phyloP scores from a whole-genome alignment of 2,329 filamentous ascomycete species.

The Pyrenochaeta sp. region DNA sequence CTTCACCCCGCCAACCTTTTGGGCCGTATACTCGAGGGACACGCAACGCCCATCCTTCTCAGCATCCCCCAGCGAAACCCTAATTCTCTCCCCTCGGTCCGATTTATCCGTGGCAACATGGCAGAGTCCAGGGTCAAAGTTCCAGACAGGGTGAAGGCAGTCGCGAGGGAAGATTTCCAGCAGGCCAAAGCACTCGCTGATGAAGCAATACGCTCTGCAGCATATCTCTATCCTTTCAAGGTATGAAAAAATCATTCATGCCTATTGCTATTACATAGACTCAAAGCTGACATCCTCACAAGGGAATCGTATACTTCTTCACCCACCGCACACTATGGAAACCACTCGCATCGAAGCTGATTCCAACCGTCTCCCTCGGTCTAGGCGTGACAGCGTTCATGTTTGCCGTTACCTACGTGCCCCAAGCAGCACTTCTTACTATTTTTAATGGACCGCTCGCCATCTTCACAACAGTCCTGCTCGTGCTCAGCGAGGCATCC shows the following conservation, averaged over 20 bases:
- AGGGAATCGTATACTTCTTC: constrained; percentile 70
- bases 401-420: constrained; percentile 88
- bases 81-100: constrained; percentile 6
- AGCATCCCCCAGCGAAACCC: constrained; percentile 9
- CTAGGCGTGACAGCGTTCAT: constrained; percentile 77
- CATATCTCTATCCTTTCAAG: constrained; percentile 88
- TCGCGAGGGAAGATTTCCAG: constrained; percentile 73
- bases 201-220: constrained; percentile 76
- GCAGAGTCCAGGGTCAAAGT: constrained; percentile 34
- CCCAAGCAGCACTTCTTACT: constrained; percentile 82
- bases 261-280: too few species aligned
- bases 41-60: constrained; percentile 11
- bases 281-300: not conserved
- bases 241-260: too few species aligned
- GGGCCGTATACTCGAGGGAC: not conserved
- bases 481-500: constrained; percentile 64
- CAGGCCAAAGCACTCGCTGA: constrained; percentile 70
- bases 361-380: constrained; percentile 73
- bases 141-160: constrained; percentile 63
- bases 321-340: constrained; percentile 66
- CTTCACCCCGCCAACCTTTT: constrained; percentile 20
- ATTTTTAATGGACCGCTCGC: constrained; percentile 86
- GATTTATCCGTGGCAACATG: constrained; percentile 17
- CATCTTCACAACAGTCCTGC: constrained; percentile 74
- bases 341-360: constrained; percentile 65